A percentile compares a stretch with the other conserved stretches of the same genome.
Conservation (phyloP, 148 eudicot species). For the Cornus kousa region DNA sequence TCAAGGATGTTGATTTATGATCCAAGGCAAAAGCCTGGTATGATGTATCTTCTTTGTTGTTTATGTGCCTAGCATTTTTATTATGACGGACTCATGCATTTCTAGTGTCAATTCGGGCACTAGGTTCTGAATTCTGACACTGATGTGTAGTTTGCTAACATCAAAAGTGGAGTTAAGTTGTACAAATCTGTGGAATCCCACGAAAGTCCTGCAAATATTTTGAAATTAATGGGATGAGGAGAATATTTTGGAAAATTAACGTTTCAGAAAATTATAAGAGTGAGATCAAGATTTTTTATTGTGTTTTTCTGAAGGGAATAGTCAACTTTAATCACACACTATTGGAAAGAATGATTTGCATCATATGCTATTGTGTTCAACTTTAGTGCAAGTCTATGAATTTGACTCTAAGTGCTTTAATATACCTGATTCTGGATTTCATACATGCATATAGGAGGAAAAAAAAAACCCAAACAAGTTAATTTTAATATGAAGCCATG, state of each 20-base stretch:
- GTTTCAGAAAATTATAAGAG: neutral
- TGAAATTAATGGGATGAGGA: neutral
- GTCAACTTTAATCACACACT: no score
- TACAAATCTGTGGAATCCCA: neutral
- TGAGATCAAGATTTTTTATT: neutral
- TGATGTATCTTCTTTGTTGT: constrained; percentile 2
- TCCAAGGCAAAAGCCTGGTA: constrained; percentile 78
- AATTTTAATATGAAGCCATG: no score
- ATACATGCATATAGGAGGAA: no score
- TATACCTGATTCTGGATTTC: no score
- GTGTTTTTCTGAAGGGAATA: no score
- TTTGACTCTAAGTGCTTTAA: no score
- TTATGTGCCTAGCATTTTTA: neutral
- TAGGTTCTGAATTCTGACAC: neutral
- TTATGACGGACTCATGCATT: neutral
- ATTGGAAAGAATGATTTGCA: no score
- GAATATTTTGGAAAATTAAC: neutral
- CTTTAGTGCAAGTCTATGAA: no score
- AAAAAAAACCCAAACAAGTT: no score
- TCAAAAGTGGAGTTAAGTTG: neutral
- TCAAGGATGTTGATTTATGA: constrained; percentile 73
- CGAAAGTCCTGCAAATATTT: neutral
- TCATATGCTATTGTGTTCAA: no score
- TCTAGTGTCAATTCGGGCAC: no score
- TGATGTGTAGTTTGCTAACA: neutral